These are phyloP conservation scores for Beauveria australis DNA, from an alignment of 2,329 filamentous ascomycete genomes.

Conservation along the genomic window DNA sequence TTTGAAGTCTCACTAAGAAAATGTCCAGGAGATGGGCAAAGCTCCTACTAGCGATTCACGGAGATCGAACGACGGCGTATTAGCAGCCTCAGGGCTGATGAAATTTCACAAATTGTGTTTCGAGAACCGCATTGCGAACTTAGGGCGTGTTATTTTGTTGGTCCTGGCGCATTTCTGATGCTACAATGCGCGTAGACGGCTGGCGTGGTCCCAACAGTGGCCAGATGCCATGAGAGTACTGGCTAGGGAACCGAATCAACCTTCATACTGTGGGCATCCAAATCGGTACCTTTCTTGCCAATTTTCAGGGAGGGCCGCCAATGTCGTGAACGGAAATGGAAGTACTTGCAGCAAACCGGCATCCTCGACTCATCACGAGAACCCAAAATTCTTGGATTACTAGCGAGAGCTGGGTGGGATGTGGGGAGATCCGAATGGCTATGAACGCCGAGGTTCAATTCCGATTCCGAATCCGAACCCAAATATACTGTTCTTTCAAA, in stretches of 20 bases:
- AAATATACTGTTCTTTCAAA: too few relatives aligned
- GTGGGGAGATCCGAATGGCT: background rate
- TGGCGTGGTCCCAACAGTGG: constrained; percentile 6
- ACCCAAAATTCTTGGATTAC: too few relatives aligned
- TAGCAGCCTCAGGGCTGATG: constrained; percentile 3
- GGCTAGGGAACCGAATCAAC: background rate
- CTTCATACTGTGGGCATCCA: constrained; percentile 4
- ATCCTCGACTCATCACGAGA: too few relatives aligned
- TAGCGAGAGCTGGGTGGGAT: background rate
- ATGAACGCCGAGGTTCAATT: too few relatives aligned
- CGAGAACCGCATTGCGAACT: background rate
- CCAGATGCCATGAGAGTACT: background rate
- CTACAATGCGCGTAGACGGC: background rate
- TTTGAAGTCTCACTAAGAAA: background rate
- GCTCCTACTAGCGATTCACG: background rate
- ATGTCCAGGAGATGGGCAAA: background rate
- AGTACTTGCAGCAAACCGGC: too few relatives aligned
- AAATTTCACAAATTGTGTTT: background rate
- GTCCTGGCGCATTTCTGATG: background rate
- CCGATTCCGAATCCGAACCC: too few relatives aligned
- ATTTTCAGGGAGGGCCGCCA: constrained; percentile 4
- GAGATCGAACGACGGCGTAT: background rate
- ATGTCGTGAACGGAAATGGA: too few relatives aligned
- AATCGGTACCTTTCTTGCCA: constrained; percentile 10
- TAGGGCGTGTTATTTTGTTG: background rate